phyloP scores from a whole-genome alignment of 1,284 basidiomycete species.

The Caloboletus firmus region DNA sequence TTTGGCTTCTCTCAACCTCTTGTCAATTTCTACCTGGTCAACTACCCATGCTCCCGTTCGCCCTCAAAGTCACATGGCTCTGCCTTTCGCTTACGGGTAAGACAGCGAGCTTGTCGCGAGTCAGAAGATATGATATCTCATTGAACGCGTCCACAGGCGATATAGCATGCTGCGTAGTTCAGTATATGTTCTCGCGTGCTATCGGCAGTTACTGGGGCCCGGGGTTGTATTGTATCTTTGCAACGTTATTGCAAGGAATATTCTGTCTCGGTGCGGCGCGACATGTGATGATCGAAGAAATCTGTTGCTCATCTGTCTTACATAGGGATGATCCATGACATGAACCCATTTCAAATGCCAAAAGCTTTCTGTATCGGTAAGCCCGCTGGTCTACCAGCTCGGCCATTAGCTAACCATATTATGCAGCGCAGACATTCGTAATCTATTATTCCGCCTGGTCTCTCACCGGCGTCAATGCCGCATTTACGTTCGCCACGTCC shows the following conservation, averaged over 20 bases:
- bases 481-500: conserved; percentile 51
- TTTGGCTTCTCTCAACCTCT: not conserved
- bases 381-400: conserved; percentile 12
- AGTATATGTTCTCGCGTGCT: conserved; percentile 22
- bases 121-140: not conserved
- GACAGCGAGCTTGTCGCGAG: not conserved
- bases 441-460: conserved; percentile 47
- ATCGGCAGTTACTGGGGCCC: conserved; percentile 24
- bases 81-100: conserved; percentile 27
- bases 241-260: conserved; percentile 26
- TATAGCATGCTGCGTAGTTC: conserved; percentile 26
- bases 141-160: conserved; percentile 16
- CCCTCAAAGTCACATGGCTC: conserved; percentile 31
- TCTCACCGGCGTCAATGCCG: conserved; percentile 50
- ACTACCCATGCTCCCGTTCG: conserved; percentile 28
- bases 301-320: conserved; percentile 7
- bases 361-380: conserved; percentile 54
- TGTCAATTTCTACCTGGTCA: not conserved
- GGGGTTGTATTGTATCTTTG: conserved; percentile 24
- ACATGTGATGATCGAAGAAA: not conserved
- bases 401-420: not conserved
- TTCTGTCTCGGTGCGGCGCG: conserved; percentile 31
- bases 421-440: conserved; percentile 21
- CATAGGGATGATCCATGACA: conserved; percentile 60
- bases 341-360: conserved; percentile 61